These are phyloP conservation scores for Sporothrix mexicana DNA, from an alignment of 2,329 filamentous ascomycete species.

Conservation along the genomic window DNA sequence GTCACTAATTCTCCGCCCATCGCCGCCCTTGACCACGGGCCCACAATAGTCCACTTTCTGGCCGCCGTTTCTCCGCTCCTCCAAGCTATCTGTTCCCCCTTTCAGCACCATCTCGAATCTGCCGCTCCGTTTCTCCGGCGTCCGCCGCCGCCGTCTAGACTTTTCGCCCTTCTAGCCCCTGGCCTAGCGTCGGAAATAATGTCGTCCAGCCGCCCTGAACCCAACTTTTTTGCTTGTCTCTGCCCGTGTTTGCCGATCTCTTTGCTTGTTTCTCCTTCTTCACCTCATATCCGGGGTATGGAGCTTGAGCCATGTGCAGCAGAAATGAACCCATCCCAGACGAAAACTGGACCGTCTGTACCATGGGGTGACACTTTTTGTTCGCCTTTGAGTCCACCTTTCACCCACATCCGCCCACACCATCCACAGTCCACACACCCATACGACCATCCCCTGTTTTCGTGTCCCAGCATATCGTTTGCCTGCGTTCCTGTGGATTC, in stretches of 20 bases:
- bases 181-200: conserved; percentile 8
- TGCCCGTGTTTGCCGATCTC: too few relatives aligned
- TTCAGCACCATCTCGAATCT: not conserved
- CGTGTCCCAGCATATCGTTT: not conserved
- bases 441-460: not conserved
- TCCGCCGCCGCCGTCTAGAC: not conserved
- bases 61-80: not conserved
- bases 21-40: not conserved
- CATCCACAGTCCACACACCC: not conserved
- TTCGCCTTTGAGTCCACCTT: too few relatives aligned
- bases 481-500: not conserved
- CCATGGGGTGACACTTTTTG: conserved; percentile 6
- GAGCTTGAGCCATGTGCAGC: not conserved
- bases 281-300: conserved; percentile 6
- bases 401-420: not conserved
- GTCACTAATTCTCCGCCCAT: not conserved
- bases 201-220: not conserved
- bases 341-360: not conserved
- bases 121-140: not conserved
- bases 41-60: not conserved
- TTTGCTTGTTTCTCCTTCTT: not conserved
- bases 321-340: not conserved
- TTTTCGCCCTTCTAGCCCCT: not conserved
- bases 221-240: not conserved
- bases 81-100: not conserved